phyloP scores from a whole-genome alignment of 768 basidiomycete species.

The Termitomyces titanicus region DNA sequence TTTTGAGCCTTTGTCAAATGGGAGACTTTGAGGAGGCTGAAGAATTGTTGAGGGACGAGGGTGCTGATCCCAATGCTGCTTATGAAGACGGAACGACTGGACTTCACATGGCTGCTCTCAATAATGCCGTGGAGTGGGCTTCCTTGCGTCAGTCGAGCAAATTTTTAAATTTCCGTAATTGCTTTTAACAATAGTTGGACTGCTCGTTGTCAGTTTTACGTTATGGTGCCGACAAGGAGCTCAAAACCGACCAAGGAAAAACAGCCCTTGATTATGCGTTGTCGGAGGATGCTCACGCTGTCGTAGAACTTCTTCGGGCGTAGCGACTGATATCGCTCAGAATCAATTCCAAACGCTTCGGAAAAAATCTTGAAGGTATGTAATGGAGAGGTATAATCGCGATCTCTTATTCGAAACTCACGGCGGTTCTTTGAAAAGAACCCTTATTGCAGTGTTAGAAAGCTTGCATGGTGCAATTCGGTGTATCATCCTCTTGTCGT shows the following conservation, averaged over 20 bases:
- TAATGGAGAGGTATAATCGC: no score
- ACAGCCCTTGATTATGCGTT: constrained; percentile 6
- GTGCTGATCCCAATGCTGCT: constrained; percentile 6
- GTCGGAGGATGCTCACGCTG: not conserved
- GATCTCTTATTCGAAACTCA: not conserved
- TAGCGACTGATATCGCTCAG: not conserved
- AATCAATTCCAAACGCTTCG: not conserved
- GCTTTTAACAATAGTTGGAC: not conserved
- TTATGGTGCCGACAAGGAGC: constrained; percentile 7
- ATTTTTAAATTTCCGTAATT: not conserved
- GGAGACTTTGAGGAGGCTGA: constrained; percentile 6
- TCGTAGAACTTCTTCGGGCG: not conserved
- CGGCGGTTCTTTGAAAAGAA: not conserved
- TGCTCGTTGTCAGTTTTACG: not conserved
- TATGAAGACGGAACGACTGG: constrained; percentile 13
- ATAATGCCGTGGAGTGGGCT: constrained; percentile 7
- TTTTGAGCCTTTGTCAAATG: constrained; percentile 7
- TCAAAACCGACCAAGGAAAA: not conserved
- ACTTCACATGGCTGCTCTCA: constrained; percentile 11
- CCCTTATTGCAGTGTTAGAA: no score
- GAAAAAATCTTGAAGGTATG: no score
- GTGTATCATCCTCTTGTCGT: no score
- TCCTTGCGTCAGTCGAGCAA: constrained; percentile 6
- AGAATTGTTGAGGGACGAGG: constrained; percentile 4
- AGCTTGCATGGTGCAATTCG: no score